Conservation (phyloP, 176 grass and related monocot genomes). For the Aechmea fasciata region DNA sequence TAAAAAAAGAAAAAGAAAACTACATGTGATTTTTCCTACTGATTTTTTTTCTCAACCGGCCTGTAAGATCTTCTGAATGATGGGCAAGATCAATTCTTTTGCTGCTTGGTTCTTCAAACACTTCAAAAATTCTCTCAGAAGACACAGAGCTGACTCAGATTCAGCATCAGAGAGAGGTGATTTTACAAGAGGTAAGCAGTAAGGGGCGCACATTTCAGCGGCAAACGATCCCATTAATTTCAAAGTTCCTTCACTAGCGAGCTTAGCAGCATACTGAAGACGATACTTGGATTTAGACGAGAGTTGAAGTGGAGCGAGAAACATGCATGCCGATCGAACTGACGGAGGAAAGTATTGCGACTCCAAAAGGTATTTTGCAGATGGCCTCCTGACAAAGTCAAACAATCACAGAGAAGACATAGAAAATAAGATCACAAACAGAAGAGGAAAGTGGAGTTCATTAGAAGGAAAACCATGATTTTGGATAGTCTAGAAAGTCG, state of each 20-base stretch:
- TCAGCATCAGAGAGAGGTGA: constrained; percentile 55
- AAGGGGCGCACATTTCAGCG: constrained; percentile 72
- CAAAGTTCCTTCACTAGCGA: constrained; percentile 65
- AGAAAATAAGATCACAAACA: constrained; percentile 12
- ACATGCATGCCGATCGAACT: constrained; percentile 67
- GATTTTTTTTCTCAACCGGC: constrained; percentile 55
- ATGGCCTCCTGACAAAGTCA: constrained; percentile 58
- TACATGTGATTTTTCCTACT: constrained; percentile 18
- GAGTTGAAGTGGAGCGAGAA: constrained; percentile 85
- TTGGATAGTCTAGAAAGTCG: neutral
- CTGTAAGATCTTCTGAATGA: constrained; percentile 98
- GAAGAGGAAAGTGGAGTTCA: neutral
- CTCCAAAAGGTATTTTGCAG: constrained; percentile 64
- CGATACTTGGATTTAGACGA: constrained; percentile 45
- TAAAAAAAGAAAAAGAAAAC: constrained; percentile 23
- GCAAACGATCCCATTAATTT: constrained; percentile 81
- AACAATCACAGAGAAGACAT: constrained; percentile 10
- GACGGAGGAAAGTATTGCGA: constrained; percentile 82
- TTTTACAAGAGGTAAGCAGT: constrained; percentile 62
- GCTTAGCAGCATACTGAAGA: constrained; percentile 70
- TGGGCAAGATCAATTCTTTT: constrained; percentile 53
- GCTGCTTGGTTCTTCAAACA: constrained; percentile 54
- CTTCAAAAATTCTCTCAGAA: constrained; percentile 76
- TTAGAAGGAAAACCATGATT: neutral
- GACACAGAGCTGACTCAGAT: constrained; percentile 44